These are phyloP conservation scores for Eimeria necatrix DNA, from an alignment of 169 alveolate genomes.

Conservation along the genomic window DNA sequence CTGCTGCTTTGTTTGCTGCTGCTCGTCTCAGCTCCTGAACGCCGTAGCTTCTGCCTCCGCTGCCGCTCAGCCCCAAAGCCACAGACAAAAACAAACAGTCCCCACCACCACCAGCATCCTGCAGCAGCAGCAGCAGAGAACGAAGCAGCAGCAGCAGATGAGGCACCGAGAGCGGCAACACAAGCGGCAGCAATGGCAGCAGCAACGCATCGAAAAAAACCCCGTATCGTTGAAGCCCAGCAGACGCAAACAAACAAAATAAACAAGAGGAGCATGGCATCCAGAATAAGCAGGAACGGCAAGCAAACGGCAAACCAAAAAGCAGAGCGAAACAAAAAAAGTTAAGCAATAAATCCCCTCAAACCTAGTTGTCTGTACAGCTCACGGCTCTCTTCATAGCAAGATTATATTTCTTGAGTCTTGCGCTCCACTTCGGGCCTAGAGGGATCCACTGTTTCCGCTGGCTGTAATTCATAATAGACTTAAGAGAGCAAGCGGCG, in stretches of 20 bases:
- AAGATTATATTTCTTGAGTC: too few relatives aligned
- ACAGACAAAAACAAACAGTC: constrained; percentile 43
- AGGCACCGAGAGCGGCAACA: neutral
- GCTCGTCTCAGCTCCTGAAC: neutral
- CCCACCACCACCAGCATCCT: constrained; percentile 58
- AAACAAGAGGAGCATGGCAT: neutral
- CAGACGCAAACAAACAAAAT: neutral
- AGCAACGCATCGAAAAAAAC: neutral
- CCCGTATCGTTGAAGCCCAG: neutral
- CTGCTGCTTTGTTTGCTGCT: constrained; percentile 3
- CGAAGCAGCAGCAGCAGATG: neutral
- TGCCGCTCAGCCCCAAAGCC: neutral
- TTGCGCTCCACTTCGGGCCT: neutral
- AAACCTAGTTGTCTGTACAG: too few relatives aligned
- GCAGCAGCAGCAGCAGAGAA: constrained; percentile 40
- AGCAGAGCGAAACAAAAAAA: too few relatives aligned
- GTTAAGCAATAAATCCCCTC: too few relatives aligned
- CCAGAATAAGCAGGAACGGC: too few relatives aligned
- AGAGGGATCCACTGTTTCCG: neutral
- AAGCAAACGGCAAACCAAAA: too few relatives aligned
- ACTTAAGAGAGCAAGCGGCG: neutral
- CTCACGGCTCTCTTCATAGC: too few relatives aligned
- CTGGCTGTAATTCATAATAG: neutral
- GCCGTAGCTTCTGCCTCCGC: neutral
- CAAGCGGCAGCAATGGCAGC: neutral